These are phyloP conservation scores for Rhizopus delemar DNA, from an alignment of 371 early-diverging fungal genomes.

Conservation along the genomic window DNA sequence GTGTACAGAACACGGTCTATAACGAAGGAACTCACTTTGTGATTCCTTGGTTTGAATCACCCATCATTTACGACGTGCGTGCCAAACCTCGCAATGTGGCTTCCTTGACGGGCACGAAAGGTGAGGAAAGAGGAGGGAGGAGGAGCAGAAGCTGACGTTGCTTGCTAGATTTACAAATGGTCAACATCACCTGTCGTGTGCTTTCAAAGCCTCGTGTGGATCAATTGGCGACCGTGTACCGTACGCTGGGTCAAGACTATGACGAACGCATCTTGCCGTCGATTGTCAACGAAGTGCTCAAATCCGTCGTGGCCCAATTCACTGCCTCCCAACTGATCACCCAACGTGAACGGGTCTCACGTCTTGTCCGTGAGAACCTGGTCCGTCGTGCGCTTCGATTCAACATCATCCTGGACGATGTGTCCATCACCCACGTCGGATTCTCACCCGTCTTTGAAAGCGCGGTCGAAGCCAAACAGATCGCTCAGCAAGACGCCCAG, in stretches of 20 bases:
- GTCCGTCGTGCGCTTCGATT: conserved; percentile 85
- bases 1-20: conserved; percentile 84
- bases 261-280: conserved; percentile 98
- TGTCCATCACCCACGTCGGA: conserved; percentile 95
- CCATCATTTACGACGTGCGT: conserved; percentile 95
- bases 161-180: conserved; percentile 93
- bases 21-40: conserved; percentile 97
- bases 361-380: conserved; percentile 89
- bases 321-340: conserved; percentile 98
- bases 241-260: conserved; percentile 92
- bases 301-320: conserved; percentile 98
- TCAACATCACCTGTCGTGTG: conserved; percentile 98
- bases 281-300: conserved; percentile 97
- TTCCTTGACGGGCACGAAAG: conserved; percentile 97
- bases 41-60: conserved; percentile 95
- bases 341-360: conserved; percentile 92
- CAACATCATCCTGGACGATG: conserved; percentile 95
- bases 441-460: conserved; percentile 95
- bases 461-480: conserved; percentile 98
- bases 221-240: conserved; percentile 82
- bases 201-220: conserved; percentile 86
- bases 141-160: background rate
- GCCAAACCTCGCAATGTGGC: conserved; percentile 97
- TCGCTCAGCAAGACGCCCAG: conserved; percentile 99
- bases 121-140: conserved; percentile 40